Percentiles rank a stretch among this genome's conserved stretches.
phyloP scores from a whole-genome alignment of 1,284 basidiomycete species.

The Peniophora sp. region DNA sequence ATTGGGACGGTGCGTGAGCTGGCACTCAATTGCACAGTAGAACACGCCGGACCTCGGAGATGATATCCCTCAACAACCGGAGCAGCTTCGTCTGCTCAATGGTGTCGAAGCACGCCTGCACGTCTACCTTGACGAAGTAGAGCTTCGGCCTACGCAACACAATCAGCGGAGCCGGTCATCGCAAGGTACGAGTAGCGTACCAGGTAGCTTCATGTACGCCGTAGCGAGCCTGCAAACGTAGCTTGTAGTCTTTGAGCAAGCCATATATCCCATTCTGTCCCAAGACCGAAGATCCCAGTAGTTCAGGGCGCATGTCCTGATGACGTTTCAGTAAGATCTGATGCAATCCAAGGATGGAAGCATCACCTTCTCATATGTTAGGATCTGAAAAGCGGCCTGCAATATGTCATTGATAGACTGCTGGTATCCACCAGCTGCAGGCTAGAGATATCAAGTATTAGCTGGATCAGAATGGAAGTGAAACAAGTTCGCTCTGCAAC shows the following conservation, averaged over 20 bases:
- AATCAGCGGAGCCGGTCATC: not conserved
- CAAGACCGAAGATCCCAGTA: constrained; percentile 76
- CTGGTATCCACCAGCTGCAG: constrained; percentile 9
- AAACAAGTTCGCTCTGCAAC: constrained; percentile 3
- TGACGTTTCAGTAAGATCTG: not conserved
- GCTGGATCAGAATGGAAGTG: constrained; percentile 10
- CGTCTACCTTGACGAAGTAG: constrained; percentile 96
- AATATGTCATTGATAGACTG: constrained; percentile 85
- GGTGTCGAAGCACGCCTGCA: constrained; percentile 93
- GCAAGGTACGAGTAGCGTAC: not conserved
- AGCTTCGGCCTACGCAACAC: constrained; percentile 57
- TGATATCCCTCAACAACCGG: constrained; percentile 63
- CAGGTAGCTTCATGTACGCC: constrained; percentile 21
- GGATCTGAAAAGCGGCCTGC: constrained; percentile 74
- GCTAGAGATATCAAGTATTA: not conserved
- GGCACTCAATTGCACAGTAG: not conserved
- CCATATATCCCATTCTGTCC: constrained; percentile 79
- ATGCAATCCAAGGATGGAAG: too few relatives aligned
- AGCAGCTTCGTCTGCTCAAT: constrained; percentile 88
- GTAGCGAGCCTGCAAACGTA: constrained; percentile 34
- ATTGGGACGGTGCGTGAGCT: not conserved
- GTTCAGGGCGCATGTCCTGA: constrained; percentile 55
- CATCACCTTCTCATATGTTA: constrained; percentile 85
- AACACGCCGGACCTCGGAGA: constrained; percentile 53
- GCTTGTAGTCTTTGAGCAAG: constrained; percentile 67